Evolutionary conservation across 495 filamentous ascomycete genomes (phyloP).

Genomic region (Monascus purpureus): DNA sequence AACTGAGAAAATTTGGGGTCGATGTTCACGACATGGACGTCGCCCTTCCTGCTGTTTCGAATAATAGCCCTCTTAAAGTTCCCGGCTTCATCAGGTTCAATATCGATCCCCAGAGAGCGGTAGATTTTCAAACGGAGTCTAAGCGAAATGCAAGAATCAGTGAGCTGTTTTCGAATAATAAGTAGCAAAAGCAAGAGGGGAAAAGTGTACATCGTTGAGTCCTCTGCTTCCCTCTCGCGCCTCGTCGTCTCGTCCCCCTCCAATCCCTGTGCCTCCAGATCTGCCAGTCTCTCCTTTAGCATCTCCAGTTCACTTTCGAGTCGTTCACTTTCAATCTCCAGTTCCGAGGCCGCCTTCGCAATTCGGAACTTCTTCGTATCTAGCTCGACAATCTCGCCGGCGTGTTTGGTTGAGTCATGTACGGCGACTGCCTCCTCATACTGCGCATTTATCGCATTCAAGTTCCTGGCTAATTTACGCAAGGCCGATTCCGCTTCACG

Average conservation of each 20-base stretch:
- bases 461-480: constrained; percentile 58
- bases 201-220: constrained; percentile 41
- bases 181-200: constrained; percentile 1
- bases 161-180: background rate
- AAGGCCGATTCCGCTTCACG: constrained; percentile 56
- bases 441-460: constrained; percentile 52
- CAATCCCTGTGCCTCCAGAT: constrained; percentile 68
- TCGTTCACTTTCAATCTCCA: constrained; percentile 85
- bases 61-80: constrained; percentile 79
- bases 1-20: constrained; percentile 81
- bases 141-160: constrained; percentile 5
- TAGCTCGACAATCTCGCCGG: constrained; percentile 64
- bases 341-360: constrained; percentile 73
- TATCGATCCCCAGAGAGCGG: constrained; percentile 77
- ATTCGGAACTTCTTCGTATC: constrained; percentile 91
- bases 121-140: constrained; percentile 83
- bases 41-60: constrained; percentile 72
- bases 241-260: constrained; percentile 43
- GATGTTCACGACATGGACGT: constrained; percentile 89
- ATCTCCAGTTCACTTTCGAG: constrained; percentile 69
- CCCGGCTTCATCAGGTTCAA: constrained; percentile 67
- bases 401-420: constrained; percentile 64
- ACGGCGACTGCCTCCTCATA: constrained; percentile 54
- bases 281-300: constrained; percentile 59
- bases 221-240: constrained; percentile 47